These are phyloP conservation scores for Echeveria elegans DNA, from an alignment of 164 flowering plant species.

Conservation along the genomic window DNA sequence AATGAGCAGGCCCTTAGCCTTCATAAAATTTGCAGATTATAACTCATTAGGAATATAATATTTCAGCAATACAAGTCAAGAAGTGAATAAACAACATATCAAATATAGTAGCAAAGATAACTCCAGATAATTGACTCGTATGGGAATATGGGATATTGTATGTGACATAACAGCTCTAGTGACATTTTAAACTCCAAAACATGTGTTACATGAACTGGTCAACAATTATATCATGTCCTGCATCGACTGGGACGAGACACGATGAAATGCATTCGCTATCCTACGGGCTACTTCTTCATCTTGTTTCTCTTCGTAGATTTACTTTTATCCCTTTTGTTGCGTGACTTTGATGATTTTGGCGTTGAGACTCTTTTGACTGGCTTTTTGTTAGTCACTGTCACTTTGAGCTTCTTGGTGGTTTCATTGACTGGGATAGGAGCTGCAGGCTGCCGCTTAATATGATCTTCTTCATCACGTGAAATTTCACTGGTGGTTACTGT, in stretches of 20 bases:
- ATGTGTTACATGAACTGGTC: background rate
- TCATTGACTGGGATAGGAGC: conserved; percentile 13
- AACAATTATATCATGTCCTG: no score
- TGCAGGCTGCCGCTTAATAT: conserved; percentile 6
- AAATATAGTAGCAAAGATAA: no score
- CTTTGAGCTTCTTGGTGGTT: conserved; percentile 24
- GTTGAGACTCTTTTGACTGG: conserved; percentile 34
- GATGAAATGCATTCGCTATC: background rate
- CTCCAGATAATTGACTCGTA: no score
- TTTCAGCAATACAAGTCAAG: no score
- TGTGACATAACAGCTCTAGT: no score
- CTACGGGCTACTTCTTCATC: background rate
- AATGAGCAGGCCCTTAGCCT: no score
- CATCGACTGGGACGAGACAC: conserved; percentile 21
- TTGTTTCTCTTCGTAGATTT: background rate
- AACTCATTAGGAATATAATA: no score
- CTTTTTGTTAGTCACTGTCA: conserved; percentile 39
- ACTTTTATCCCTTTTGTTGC: background rate
- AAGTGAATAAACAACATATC: no score
- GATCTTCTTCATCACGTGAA: conserved; percentile 8
- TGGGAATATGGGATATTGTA: no score
- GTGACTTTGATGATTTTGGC: conserved; percentile 4
- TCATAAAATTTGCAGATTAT: no score
- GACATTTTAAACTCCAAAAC: background rate
- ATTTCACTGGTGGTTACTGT: conserved; percentile 9